Percentiles rank a stretch among this genome's conserved stretches.
Conservation (phyloP, 495 filamentous ascomycete species). For the Recurvomyces mirabilis region DNA sequence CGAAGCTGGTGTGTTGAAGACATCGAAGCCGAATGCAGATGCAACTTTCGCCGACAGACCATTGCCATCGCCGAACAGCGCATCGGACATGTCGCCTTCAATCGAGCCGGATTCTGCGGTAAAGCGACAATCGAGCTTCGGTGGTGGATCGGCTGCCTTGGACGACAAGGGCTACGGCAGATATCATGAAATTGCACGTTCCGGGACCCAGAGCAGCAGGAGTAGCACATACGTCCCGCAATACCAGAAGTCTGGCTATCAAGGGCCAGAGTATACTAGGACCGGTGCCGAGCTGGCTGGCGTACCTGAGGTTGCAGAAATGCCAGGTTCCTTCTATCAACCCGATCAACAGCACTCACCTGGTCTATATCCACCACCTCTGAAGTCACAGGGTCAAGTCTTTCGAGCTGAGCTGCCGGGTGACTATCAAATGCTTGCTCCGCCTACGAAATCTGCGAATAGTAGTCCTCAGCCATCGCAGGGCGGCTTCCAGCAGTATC, state of each 20-base stretch:
- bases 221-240: slow-evolving; percentile 5
- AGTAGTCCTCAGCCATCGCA: too few species aligned
- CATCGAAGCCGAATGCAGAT: slow-evolving; percentile 13
- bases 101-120: slow-evolving; percentile 1
- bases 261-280: slow-evolving; percentile 6
- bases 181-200: slow-evolving; percentile 15
- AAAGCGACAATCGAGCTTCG: slow-evolving; percentile 1
- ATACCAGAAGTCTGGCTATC: slow-evolving; percentile 10
- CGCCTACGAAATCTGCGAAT: too few species aligned
- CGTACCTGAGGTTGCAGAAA: slow-evolving; percentile 7
- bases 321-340: slow-evolving; percentile 15
- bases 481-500: not conserved
- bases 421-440: too few species aligned
- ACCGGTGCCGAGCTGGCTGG: slow-evolving; percentile 2
- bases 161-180: slow-evolving; percentile 11
- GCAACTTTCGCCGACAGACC: slow-evolving; percentile 7
- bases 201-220: slow-evolving; percentile 2
- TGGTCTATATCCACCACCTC: slow-evolving; percentile 8
- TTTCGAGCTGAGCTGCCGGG: slow-evolving; percentile 15
- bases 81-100: not conserved
- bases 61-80: slow-evolving; percentile 3
- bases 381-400: slow-evolving; percentile 9
- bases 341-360: slow-evolving; percentile 1
- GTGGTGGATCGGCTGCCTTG: not conserved
- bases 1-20: slow-evolving; percentile 30